These are phyloP conservation scores for Candida tallmaniae DNA, from an alignment of 805 yeast species.

Conservation along the genomic window DNA sequence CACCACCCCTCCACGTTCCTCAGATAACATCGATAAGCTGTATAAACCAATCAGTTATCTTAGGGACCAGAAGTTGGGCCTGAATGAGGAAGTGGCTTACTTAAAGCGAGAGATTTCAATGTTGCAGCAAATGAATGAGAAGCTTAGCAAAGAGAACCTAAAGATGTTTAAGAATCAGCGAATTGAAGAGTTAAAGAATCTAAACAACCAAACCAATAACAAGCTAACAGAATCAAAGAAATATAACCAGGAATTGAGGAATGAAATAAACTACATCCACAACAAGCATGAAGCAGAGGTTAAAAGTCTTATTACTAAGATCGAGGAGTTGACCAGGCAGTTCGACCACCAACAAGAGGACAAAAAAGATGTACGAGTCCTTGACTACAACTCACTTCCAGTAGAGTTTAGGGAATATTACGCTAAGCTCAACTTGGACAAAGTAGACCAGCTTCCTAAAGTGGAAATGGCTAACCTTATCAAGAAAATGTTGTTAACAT, in stretches of 20 bases:
- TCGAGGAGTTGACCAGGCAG: conserved; percentile 7
- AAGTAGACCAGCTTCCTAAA: conserved; percentile 26
- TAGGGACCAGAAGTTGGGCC: conserved; percentile 1
- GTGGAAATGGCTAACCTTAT: conserved; percentile 26
- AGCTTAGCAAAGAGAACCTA: conserved; percentile 11
- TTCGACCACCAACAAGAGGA: conserved; percentile 14
- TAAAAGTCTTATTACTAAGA: conserved; percentile 1
- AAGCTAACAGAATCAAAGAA: conserved; percentile 13
- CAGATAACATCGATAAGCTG: conserved; percentile 11
- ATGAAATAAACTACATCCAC: conserved; percentile 12
- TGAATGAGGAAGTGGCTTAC: conserved; percentile 1
- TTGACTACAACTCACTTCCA: conserved; percentile 17
- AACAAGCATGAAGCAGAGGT: conserved; percentile 1
- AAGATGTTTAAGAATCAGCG: not conserved
- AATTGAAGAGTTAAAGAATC: conserved; percentile 7
- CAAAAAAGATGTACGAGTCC: too few relatives aligned
- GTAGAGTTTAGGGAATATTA: conserved; percentile 21
- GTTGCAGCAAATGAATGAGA: conserved; percentile 2
- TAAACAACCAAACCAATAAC: conserved; percentile 12
- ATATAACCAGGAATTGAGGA: conserved; percentile 16
- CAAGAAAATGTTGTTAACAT: conserved; percentile 30
- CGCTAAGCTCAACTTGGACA: conserved; percentile 19
- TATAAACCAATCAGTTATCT: not conserved
- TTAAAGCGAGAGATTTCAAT: conserved; percentile 8
- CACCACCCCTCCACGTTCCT: conserved; percentile 33